Conservation (phyloP, 176 grass and related monocot genomes). For the Juncus effusus region DNA sequence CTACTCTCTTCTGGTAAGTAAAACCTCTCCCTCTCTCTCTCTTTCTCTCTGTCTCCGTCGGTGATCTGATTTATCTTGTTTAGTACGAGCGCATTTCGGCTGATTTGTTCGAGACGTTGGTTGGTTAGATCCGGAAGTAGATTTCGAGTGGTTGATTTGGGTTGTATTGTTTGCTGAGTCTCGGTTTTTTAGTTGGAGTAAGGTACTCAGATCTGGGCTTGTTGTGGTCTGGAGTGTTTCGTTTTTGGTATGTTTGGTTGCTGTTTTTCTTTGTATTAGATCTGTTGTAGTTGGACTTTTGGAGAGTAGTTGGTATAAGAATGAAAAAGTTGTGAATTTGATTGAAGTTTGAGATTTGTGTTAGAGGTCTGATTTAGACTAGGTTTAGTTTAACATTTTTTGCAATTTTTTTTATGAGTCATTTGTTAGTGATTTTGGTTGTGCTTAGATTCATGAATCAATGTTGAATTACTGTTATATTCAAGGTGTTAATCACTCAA, state of each 20-base stretch:
- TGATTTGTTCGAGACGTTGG: not conserved
- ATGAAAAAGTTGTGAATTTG: not conserved
- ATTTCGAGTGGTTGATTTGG: not conserved
- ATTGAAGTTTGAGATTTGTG: no score
- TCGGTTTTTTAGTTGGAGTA: not conserved
- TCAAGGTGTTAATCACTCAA: no score
- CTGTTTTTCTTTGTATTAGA: not conserved
- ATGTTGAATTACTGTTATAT: no score
- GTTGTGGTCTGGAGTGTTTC: no score
- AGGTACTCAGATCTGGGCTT: not conserved
- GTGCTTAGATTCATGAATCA: no score
- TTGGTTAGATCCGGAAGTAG: slow-evolving; percentile 3
- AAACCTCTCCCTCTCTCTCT: not conserved
- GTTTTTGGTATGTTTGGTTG: not conserved
- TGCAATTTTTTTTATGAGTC: not conserved
- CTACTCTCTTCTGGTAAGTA: not conserved
- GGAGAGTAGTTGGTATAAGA: not conserved
- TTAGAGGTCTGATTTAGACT: no score
- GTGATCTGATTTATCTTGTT: no score
- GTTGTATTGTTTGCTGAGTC: not conserved
- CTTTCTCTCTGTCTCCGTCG: not conserved
- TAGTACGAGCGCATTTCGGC: no score
- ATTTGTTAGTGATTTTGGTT: not conserved
- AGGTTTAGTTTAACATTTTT: not conserved
- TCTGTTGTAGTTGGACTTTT: not conserved